phyloP scores from a whole-genome alignment of 2,329 filamentous ascomycete genomes.

The Beauveria varroae region DNA sequence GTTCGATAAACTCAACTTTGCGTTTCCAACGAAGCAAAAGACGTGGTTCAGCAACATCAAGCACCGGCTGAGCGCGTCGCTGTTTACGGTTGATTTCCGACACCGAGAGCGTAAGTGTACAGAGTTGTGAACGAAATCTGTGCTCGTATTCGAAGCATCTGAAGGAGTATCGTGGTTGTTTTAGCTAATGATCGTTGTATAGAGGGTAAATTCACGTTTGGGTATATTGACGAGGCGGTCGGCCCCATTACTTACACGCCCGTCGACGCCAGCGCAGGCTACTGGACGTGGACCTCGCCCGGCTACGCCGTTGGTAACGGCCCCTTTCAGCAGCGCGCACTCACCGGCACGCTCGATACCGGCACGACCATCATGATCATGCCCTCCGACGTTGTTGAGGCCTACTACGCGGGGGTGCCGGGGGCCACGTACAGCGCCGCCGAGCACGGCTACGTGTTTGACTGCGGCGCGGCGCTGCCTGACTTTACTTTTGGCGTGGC shows the following conservation, averaged over 20 bases:
- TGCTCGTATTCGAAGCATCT: too few relatives aligned
- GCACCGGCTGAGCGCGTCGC: constrained; percentile 15
- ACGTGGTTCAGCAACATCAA: constrained; percentile 34
- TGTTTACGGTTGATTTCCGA: constrained; percentile 66
- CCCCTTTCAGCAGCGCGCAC: constrained; percentile 27
- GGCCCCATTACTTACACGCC: constrained; percentile 55
- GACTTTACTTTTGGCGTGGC: constrained; percentile 41
- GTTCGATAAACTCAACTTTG: constrained; percentile 35
- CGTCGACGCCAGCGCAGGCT: constrained; percentile 53
- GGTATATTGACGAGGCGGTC: constrained; percentile 52
- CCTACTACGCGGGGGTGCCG: constrained; percentile 33
- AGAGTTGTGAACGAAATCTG: too few relatives aligned
- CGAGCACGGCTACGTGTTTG: constrained; percentile 24
- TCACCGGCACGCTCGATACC: constrained; percentile 45
- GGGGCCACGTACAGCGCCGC: background rate
- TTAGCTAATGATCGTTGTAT: constrained; percentile 23
- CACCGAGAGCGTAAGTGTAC: constrained; percentile 26
- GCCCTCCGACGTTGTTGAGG: constrained; percentile 40
- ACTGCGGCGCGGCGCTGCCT: constrained; percentile 37
- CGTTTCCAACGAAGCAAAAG: constrained; percentile 31
- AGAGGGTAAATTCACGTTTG: constrained; percentile 65
- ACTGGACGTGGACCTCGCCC: constrained; percentile 43
- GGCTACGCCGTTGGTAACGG: constrained; percentile 17
- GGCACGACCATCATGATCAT: constrained; percentile 58
- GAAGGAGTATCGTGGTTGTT: too few relatives aligned